Evolutionary conservation across 257 asterid genomes (phyloP).

Genomic region (Gentiana straminea): DNA sequence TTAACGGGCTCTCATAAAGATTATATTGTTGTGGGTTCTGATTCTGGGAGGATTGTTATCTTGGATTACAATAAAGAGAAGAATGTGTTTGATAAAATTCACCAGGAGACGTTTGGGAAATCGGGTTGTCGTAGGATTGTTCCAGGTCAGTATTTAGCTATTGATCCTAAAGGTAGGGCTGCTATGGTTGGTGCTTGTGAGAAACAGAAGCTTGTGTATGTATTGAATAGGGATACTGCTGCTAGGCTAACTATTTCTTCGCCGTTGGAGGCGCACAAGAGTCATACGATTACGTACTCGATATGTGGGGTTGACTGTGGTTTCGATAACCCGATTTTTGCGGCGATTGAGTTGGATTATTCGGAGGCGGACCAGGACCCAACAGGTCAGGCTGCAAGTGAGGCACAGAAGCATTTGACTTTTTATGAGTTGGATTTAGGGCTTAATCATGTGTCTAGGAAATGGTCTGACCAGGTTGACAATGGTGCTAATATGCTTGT

Average conservation of each 20-base stretch:
- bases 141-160: constrained; percentile 88
- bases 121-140: constrained; percentile 96
- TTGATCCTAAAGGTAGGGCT: constrained; percentile 99
- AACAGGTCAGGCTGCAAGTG: constrained; percentile 84
- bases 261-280: constrained; percentile 95
- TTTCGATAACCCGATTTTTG: constrained; percentile 92
- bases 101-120: constrained; percentile 94
- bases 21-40: constrained; percentile 89
- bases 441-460: constrained; percentile 95
- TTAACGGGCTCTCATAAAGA: constrained; percentile 91
- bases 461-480: constrained; percentile 95
- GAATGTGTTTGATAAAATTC: constrained; percentile 73
- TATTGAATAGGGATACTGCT: constrained; percentile 89
- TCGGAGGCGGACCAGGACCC: constrained; percentile 98
- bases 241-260: constrained; percentile 94
- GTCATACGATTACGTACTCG: constrained; percentile 72
- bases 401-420: constrained; percentile 87
- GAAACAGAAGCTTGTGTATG: constrained; percentile 97
- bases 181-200: constrained; percentile 97
- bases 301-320: constrained; percentile 96
- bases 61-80: constrained; percentile 83
- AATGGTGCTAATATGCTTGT: constrained; percentile 97
- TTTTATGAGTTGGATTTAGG: constrained; percentile 95
- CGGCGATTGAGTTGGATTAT: constrained; percentile 93
- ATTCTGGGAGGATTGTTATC: constrained; percentile 86